Base-by-base conservation (phyloP, 2,329 filamentous ascomycete genomes). In the Beauveria australis region DNA sequence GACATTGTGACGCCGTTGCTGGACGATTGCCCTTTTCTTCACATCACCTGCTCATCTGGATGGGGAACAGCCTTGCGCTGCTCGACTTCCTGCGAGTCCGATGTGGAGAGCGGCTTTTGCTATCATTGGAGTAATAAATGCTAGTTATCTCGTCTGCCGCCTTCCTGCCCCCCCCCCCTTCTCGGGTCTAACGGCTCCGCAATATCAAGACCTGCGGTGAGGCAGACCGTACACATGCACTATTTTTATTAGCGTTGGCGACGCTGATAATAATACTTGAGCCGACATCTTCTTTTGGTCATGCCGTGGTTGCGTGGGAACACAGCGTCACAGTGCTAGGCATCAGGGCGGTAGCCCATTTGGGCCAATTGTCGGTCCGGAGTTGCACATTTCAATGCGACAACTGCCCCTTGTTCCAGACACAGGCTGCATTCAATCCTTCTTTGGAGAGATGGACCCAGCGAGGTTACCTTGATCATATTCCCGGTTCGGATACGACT, bases 191-290 rank as follows among this genome's bases (percentile, higher is more conserved):
- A 47, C 43, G 55, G 55, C 55, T 58, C 55, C 46, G 55, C 55
- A 52, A 44, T 24, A 40, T 47, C 41, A 47, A 40, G 37, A 59
- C 55, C 47, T 59, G 46, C 47, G 55, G 55, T 59, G 47, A 59
- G 54, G 28, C 22, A 12, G 19, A 33, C 33, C 1, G 18, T 24
- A 7, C 33, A 33, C 10, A 33, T 12, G 33, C 12, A 37, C 33
- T 37, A 16, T n/a, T 37, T 37, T 14, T 16, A 37, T 37, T 53
- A 49, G 54, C 46, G 28, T 49, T 28, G 28, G 3, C n/a, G 46
- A 44, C 53, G 49, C 49, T 33, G 14, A 37, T 37, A 37, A 2
- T 28, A 28, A 16, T 37, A 37, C n/a, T 51, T 37, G 18, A 28
- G 16, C 28, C 16, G 19, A 51, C 48, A 26, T 24, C 33, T 19